These are phyloP conservation scores for Polygonum aviculare DNA, from an alignment of 148 eudicot genomes.

Conservation along the genomic window DNA sequence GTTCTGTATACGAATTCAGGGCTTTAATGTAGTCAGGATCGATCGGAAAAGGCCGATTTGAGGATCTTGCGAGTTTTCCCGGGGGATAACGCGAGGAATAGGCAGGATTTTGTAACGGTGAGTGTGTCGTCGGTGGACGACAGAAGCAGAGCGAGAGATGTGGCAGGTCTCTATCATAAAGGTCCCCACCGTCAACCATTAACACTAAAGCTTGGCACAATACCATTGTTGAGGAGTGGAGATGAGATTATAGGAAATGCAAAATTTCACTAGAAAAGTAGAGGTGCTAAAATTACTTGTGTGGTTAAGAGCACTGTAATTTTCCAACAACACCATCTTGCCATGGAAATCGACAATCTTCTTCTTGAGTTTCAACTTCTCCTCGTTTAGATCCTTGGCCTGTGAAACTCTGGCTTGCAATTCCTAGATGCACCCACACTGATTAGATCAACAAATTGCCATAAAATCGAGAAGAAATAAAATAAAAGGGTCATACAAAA, in stretches of 20 bases:
- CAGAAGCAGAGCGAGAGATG: too few relatives aligned
- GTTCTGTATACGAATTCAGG: too few relatives aligned
- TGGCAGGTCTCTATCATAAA: not conserved
- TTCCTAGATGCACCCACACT: conserved; percentile 26
- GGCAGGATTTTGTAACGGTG: too few relatives aligned
- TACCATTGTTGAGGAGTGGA: not conserved
- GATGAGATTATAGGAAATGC: not conserved
- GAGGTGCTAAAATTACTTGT: conserved; percentile 51
- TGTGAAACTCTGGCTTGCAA: conserved; percentile 49
- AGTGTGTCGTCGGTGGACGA: too few relatives aligned
- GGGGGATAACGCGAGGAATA: too few relatives aligned
- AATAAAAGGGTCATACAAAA: too few relatives aligned
- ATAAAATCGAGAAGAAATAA: not conserved
- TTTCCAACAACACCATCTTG: conserved; percentile 75
- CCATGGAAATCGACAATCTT: conserved; percentile 77
- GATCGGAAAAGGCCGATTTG: too few relatives aligned
- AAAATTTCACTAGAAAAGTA: too few relatives aligned
- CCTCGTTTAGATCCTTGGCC: conserved; percentile 39
- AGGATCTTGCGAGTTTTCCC: too few relatives aligned
- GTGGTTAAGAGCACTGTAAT: conserved; percentile 88
- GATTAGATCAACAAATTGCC: not conserved
- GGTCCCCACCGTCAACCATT: not conserved
- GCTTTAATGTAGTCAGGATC: too few relatives aligned
- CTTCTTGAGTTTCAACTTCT: conserved; percentile 49
- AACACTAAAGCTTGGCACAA: not conserved